phyloP scores from a whole-genome alignment of 345 rosid species.

The Reutealis trisperma region DNA sequence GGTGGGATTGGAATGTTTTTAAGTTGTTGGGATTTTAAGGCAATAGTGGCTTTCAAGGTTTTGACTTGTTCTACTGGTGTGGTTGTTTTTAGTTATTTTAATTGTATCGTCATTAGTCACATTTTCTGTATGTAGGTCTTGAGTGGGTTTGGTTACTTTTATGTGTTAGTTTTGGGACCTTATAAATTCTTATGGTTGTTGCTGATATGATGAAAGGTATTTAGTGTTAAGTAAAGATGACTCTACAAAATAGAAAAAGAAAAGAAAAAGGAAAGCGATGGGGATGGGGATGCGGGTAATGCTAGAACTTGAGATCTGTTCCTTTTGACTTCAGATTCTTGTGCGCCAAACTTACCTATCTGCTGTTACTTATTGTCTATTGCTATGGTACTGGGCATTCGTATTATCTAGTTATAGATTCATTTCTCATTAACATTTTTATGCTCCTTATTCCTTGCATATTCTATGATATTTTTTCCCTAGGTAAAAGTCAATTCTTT shows the following conservation, averaged over 20 bases:
- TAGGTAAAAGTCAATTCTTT: background rate
- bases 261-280: conserved; percentile 7
- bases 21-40: background rate
- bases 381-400: background rate
- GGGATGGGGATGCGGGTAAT: conserved; percentile 1
- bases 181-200: conserved; percentile 14
- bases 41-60: background rate
- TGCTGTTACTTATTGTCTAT: conserved; percentile 27
- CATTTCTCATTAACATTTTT: background rate
- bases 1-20: conserved; percentile 21
- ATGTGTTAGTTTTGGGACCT: conserved; percentile 6
- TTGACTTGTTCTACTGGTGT: background rate
- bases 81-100: background rate
- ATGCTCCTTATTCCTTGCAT: conserved; percentile 5
- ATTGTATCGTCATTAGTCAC: background rate
- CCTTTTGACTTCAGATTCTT: conserved; percentile 31
- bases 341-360: conserved; percentile 19
- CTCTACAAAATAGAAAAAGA: background rate
- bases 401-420: background rate
- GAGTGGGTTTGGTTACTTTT: conserved; percentile 2
- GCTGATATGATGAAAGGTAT: conserved; percentile 4
- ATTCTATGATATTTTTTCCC: background rate
- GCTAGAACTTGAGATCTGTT: conserved; percentile 31
- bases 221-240: background rate
- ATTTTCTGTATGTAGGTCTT: background rate